Conservation (phyloP, 805 yeast genomes). For the Groenewaldozyma salmanticensis region DNA sequence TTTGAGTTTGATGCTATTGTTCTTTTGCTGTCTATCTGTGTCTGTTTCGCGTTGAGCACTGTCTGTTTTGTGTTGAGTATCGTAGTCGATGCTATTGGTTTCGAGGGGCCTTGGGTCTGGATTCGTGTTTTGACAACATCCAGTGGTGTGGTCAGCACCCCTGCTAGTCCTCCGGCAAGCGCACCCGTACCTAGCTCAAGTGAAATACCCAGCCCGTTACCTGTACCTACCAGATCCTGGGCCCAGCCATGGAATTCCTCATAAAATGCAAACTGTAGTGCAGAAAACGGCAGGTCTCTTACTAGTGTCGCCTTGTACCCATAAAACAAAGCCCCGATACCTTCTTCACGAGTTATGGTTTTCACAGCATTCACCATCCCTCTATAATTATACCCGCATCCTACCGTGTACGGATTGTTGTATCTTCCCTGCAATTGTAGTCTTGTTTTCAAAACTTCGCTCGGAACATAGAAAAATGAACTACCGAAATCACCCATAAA, state of each 20-base stretch:
- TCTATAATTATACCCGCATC: slow-evolving; percentile 67
- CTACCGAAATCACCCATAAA: slow-evolving; percentile 89
- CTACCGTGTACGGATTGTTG: slow-evolving; percentile 39
- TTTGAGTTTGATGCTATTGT: background rate
- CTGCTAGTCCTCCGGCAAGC: slow-evolving; percentile 91
- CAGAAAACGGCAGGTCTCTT: slow-evolving; percentile 92
- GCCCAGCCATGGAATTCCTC: slow-evolving; percentile 45
- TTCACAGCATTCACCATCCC: slow-evolving; percentile 63
- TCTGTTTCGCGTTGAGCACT: slow-evolving; percentile 2
- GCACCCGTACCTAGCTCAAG: slow-evolving; percentile 84
- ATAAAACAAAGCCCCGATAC: slow-evolving; percentile 62
- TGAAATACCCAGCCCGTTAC: slow-evolving; percentile 27
- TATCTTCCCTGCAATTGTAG: slow-evolving; percentile 83
- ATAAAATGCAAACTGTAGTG: slow-evolving; percentile 91
- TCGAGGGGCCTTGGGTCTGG: slow-evolving; percentile 57
- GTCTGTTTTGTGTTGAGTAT: slow-evolving; percentile 3
- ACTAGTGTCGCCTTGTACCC: slow-evolving; percentile 93
- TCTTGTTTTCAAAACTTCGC: slow-evolving; percentile 89
- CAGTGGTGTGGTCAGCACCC: slow-evolving; percentile 87
- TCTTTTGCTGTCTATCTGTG: too few relatives aligned
- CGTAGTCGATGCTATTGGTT: background rate
- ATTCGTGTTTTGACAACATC: slow-evolving; percentile 91
- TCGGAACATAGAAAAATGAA: slow-evolving; percentile 84
- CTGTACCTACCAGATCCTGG: slow-evolving; percentile 21
- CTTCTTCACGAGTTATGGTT: slow-evolving; percentile 61